Base-by-base conservation (phyloP, 225 moss, liverwort and hornwort genomes). In the Lunularia cruciata region DNA sequence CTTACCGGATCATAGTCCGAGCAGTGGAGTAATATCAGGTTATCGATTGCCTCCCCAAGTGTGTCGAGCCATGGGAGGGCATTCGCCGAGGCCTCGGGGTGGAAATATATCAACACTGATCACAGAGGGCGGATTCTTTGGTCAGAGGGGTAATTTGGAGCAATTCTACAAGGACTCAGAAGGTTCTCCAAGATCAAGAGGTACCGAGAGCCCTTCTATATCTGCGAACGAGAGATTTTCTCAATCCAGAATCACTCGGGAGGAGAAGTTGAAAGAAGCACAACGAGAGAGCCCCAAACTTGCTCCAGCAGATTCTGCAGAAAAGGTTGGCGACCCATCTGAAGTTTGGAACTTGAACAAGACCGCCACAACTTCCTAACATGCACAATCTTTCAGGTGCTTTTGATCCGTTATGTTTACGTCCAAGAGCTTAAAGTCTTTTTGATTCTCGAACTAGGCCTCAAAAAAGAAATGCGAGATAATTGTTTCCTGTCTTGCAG, bases 221-320 rank as follows among this genome's bases (percentile, higher is more conserved):
- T 36, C 51, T 25, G 49, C 34, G 51, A n/a, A 51, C 22, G 67
- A 67, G 22, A 35, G 34, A 14, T 51, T 20, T 36, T 35, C 49
- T 18, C 49, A 49, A 5, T 1, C 34, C 25, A 67, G 20, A 51
- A 49, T 47, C 25, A 12, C 34, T 22, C 20, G 49, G 31, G 67
- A 67, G 33, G 67, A 67, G 49, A 67, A 51, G 34, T 45, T 45
- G 63, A 46, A 45, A 30, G 30, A 64, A 9, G 46, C 27, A 8
- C 15, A 4, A 45, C n/a, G 67, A 48, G 49, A 34, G 34, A 36
- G 51, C 32, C 49, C 49, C 33, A 51, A 67, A 47, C 47, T 20
- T 49, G 8, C 48, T 23, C 9, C 67, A 13, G 31, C 67, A 35
- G 49, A 67, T 10, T 20, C 34, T 51, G 33, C 49, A 12, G 67